Evolutionary conservation across 352 stramenopile genomes (phyloP).

Genomic region (Phytophthora chlamydospora): DNA sequence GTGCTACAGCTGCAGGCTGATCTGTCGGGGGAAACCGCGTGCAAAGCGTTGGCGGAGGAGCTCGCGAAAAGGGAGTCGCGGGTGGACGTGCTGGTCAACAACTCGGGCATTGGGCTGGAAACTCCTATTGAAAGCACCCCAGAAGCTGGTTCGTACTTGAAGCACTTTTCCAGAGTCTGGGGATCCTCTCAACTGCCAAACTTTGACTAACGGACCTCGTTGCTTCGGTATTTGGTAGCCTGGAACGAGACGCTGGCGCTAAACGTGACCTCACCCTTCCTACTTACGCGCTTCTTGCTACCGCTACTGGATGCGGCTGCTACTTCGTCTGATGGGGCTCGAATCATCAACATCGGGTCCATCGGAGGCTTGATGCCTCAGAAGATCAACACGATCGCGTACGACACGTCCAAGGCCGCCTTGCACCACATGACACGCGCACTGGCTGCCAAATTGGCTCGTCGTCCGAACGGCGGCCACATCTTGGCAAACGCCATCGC

Average conservation of each 20-base stretch:
- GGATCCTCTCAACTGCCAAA: background rate
- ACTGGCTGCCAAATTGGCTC: slow-evolving; percentile 90
- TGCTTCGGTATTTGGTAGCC: slow-evolving; percentile 55
- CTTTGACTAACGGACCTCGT: slow-evolving; percentile 23
- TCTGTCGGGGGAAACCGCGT: slow-evolving; percentile 35
- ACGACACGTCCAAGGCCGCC: slow-evolving; percentile 95
- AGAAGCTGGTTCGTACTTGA: slow-evolving; percentile 38
- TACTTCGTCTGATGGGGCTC: slow-evolving; percentile 47
- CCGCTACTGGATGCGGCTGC: slow-evolving; percentile 86
- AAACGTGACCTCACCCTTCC: slow-evolving; percentile 96
- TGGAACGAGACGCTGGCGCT: slow-evolving; percentile 93
- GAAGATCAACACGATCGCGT: slow-evolving; percentile 91
- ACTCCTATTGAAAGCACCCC: slow-evolving; percentile 35
- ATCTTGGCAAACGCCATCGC: slow-evolving; percentile 97
- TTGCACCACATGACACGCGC: slow-evolving; percentile 94
- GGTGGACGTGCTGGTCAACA: slow-evolving; percentile 95
- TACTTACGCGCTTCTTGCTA: slow-evolving; percentile 90
- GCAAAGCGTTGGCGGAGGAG: slow-evolving; percentile 59
- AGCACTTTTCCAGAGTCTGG: too few species aligned
- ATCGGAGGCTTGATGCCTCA: slow-evolving; percentile 84
- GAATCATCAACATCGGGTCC: slow-evolving; percentile 82
- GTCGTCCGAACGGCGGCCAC: slow-evolving; percentile 72
- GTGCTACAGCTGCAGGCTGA: slow-evolving; percentile 44
- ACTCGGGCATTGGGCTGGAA: slow-evolving; percentile 62
- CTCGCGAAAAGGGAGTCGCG: slow-evolving; percentile 72